Conservation (phyloP, 768 basidiomycete species). For the Termitomyces sp. region DNA sequence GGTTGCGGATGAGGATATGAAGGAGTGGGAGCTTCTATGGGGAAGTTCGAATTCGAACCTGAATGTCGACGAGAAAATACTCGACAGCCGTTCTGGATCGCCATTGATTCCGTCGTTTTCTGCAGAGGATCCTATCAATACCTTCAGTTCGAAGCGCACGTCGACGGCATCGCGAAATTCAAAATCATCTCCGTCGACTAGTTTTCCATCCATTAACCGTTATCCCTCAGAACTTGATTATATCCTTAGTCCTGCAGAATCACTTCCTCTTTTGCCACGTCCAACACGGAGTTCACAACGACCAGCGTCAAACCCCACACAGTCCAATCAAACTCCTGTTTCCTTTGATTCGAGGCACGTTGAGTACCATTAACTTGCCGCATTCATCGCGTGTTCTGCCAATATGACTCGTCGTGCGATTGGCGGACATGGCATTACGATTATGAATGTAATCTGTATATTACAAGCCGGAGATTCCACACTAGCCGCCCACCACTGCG, state of each 20-base stretch:
- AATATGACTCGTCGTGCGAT: not conserved
- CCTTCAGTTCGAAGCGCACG: conserved; percentile 22
- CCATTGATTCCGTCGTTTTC: conserved; percentile 49
- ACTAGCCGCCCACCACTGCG: not conserved
- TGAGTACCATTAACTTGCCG: not conserved
- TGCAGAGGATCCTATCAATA: conserved; percentile 37
- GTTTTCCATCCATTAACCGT: not conserved
- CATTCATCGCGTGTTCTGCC: conserved; percentile 1
- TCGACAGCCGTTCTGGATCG: conserved; percentile 16
- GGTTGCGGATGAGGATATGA: not conserved
- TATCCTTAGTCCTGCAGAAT: not conserved
- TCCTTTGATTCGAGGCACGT: not conserved
- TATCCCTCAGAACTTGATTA: not conserved
- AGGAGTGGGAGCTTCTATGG: conserved; percentile 9
- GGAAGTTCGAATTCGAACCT: not conserved
- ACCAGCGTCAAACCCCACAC: conserved; percentile 3
- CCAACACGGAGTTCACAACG: conserved; percentile 20
- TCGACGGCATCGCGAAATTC: not conserved
- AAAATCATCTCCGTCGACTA: not conserved
- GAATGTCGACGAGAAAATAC: not conserved
- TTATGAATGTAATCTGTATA: not conserved
- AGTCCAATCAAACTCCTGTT: conserved; percentile 1
- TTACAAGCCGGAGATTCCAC: no score
- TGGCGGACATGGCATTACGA: not conserved
- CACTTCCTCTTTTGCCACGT: conserved; percentile 21